Base-by-base conservation (phyloP, 306 rosid genomes). In the Fagus crenata region DNA sequence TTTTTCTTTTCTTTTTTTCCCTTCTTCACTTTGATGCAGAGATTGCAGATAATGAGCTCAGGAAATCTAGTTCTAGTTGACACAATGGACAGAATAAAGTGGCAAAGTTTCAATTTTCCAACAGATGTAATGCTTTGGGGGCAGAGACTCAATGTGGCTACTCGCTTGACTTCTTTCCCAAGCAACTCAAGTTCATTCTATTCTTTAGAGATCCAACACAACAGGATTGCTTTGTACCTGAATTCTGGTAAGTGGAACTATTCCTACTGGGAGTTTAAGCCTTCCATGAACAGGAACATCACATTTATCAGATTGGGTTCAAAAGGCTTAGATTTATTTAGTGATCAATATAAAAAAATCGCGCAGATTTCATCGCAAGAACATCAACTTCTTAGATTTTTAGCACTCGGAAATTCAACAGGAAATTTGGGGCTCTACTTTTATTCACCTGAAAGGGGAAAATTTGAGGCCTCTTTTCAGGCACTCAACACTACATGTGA, bases 21-120 rank as follows among this genome's bases (percentile, higher is more conserved):
- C 71, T 72, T 54, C 59, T 40, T n/a, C 59, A 42, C 14, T 70
- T 69, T 80, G 85, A 73, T 74, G 82, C 96, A 95, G 99, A 88
- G 78, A 51, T 69, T 95, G 73, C 71, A 83, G 80, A 86, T 95
- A 61, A 35, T 67, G 69, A 75, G 54, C 42, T 86, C 89, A 2
- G 99, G 97, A 4, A 95, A 95, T 64, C 80, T 95, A 13, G 99
- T 88, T 32, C 89, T 95, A 4, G 73, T 86, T 18, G 99, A 95
- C 84, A 87, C 59, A 72, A 0, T 69, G 68, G 73, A 89, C 59
- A 72, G 40, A 14, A 78, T 84, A 36, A 92, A 90, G 73, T 95
- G 99, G 99, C 99, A 95, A 75, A 95, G 97, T 82, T 95, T 92
- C 91, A 92, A 95, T 78, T 95, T 92, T 80, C 99, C 97, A 7